phyloP scores from a whole-genome alignment of 2,329 filamentous ascomycete genomes.

The Exophiala aquamarina region DNA sequence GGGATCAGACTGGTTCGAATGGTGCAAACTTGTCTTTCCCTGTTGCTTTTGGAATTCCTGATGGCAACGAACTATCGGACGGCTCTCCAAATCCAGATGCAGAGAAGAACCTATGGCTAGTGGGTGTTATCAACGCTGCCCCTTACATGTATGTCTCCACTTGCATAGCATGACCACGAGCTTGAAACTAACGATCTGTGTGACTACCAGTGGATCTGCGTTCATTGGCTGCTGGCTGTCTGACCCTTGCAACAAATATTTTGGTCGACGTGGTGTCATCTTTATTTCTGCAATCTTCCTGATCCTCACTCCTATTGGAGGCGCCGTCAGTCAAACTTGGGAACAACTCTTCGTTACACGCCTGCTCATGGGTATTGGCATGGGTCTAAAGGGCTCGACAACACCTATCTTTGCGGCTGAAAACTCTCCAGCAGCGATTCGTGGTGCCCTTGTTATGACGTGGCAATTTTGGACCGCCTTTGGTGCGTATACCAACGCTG shows the following conservation, averaged over 20 bases:
- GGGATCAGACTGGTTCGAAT: slow-evolving; percentile 47
- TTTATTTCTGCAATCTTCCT: slow-evolving; percentile 34
- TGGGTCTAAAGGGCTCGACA: slow-evolving; percentile 33
- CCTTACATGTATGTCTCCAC: slow-evolving; percentile 49
- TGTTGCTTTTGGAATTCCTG: slow-evolving; percentile 34
- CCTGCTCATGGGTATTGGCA: slow-evolving; percentile 32
- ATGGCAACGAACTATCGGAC: slow-evolving; percentile 14
- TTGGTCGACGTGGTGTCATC: slow-evolving; percentile 32
- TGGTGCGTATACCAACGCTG: neutral
- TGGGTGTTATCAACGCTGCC: slow-evolving; percentile 47
- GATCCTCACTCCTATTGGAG: slow-evolving; percentile 32
- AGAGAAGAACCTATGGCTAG: slow-evolving; percentile 37
- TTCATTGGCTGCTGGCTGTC: slow-evolving; percentile 45
- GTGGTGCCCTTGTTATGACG: slow-evolving; percentile 32
- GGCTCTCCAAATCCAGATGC: slow-evolving; percentile 22
- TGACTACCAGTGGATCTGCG: slow-evolving; percentile 58
- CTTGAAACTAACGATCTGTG: too few relatives aligned
- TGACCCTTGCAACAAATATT: slow-evolving; percentile 32
- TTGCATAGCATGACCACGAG: too few relatives aligned
- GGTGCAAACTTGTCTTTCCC: slow-evolving; percentile 47
- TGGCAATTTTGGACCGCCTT: slow-evolving; percentile 28
- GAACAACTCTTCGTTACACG: slow-evolving; percentile 30
- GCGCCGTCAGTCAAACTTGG: slow-evolving; percentile 31
- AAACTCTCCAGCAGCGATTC: slow-evolving; percentile 30
- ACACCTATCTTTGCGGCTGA: slow-evolving; percentile 33